A percentile compares a stretch with the other conserved stretches of the same genome.
Evolutionary conservation across 371 early-diverging fungal species (phyloP).

Genomic region (Haplosporangium sp.): DNA sequence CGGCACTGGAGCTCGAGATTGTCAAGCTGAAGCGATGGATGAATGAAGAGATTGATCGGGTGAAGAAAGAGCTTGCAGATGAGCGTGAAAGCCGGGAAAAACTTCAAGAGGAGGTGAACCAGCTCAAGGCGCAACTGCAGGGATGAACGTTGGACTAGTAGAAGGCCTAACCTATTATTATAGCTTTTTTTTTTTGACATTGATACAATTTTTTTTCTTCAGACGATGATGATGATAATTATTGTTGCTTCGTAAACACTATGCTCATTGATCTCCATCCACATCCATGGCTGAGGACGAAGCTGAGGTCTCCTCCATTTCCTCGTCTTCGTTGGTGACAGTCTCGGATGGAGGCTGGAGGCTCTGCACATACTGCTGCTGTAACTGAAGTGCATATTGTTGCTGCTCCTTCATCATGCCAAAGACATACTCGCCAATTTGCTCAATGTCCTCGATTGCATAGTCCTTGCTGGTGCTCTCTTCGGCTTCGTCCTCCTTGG

Average conservation of each 20-base stretch:
- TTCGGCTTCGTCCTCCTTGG: slow-evolving; percentile 27
- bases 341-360: slow-evolving; percentile 19
- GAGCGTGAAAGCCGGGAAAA: slow-evolving; percentile 63
- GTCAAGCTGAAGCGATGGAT: slow-evolving; percentile 66
- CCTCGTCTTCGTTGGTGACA: neutral
- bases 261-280: slow-evolving; percentile 6
- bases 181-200: too few species aligned
- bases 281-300: slow-evolving; percentile 23
- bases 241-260: neutral
- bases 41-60: slow-evolving; percentile 68
- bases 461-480: slow-evolving; percentile 38
- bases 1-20: slow-evolving; percentile 63
- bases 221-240: neutral
- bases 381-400: slow-evolving; percentile 59
- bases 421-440: slow-evolving; percentile 77
- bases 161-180: neutral
- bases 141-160: neutral
- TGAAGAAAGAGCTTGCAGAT: slow-evolving; percentile 63
- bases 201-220: neutral
- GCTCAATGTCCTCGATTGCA: slow-evolving; percentile 62
- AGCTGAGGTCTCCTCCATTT: neutral
- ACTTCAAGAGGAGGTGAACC: slow-evolving; percentile 60
- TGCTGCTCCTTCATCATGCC: slow-evolving; percentile 81
- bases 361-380: slow-evolving; percentile 32
- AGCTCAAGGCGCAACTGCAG: slow-evolving; percentile 47